phyloP scores from a whole-genome alignment of 2,329 filamentous ascomycete species.

The Aureobasidium subglaciale region DNA sequence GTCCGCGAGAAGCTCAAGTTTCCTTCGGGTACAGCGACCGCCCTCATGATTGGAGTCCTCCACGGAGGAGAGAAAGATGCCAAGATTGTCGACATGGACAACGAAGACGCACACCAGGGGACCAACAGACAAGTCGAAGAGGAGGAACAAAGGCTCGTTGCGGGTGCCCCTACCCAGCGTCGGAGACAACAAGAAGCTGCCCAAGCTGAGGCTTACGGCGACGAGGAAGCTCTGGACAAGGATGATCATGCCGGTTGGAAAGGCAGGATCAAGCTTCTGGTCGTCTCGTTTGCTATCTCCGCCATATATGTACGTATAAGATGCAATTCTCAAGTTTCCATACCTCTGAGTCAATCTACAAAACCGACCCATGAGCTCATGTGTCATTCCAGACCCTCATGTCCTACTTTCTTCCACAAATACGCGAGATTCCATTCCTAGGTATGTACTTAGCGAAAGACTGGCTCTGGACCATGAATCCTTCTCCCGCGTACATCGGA shows the following conservation, averaged over 20 bases:
- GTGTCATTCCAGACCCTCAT: conserved; percentile 58
- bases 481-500: conserved; percentile 92
- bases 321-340: neutral
- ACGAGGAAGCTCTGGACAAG: conserved; percentile 27
- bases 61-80: conserved; percentile 53
- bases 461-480: conserved; percentile 96
- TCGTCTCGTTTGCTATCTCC: conserved; percentile 54
- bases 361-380: conserved; percentile 10
- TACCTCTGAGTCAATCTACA: neutral
- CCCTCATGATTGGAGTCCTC: conserved; percentile 82
- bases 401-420: conserved; percentile 81
- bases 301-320: conserved; percentile 40
- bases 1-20: conserved; percentile 89
- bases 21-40: conserved; percentile 90
- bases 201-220: neutral
- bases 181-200: neutral
- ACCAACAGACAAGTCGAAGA: conserved; percentile 22
- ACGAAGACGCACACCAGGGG: conserved; percentile 19
- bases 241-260: conserved; percentile 50
- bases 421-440: conserved; percentile 82
- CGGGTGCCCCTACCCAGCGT: neutral
- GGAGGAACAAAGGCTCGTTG: conserved; percentile 12
- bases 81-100: conserved; percentile 34
- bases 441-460: conserved; percentile 63
- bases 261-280: conserved; percentile 52